Percentiles rank a stretch among this genome's conserved stretches.
Evolutionary conservation across 164 flowering plant species (phyloP).

Genomic region (Santalum album): DNA sequence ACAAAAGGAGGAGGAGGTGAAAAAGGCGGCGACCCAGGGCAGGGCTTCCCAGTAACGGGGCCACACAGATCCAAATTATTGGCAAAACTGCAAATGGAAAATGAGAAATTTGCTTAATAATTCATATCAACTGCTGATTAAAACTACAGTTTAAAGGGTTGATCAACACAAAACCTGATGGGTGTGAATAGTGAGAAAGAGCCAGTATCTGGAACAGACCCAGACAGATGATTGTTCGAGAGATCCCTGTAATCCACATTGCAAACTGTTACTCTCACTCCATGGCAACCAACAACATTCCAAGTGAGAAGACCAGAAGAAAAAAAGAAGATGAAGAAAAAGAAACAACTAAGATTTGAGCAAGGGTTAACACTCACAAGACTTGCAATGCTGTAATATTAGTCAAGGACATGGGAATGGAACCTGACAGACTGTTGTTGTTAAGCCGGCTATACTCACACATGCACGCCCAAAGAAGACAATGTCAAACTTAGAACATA

Average conservation of each 20-base stretch:
- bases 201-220: constrained; percentile 57
- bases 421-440: constrained; percentile 51
- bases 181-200: constrained; percentile 62
- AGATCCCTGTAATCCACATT: constrained; percentile 43
- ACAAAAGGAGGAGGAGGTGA: constrained; percentile 96
- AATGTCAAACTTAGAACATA: too few relatives aligned
- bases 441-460: constrained; percentile 65
- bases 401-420: constrained; percentile 50
- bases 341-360: background rate
- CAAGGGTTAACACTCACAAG: constrained; percentile 39
- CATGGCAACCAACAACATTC: background rate
- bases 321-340: background rate
- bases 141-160: background rate
- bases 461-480: constrained; percentile 7
- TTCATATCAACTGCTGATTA: background rate
- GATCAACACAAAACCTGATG: constrained; percentile 35
- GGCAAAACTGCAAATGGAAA: constrained; percentile 52
- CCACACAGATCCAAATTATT: constrained; percentile 55
- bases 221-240: constrained; percentile 50
- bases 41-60: constrained; percentile 42
- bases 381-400: constrained; percentile 44
- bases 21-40: constrained; percentile 93
- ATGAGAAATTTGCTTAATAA: background rate
- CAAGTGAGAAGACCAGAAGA: background rate
- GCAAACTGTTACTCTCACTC: background rate